These are phyloP conservation scores for Aspergillus ibericus DNA, from an alignment of 2,329 filamentous ascomycete species.

Conservation along the genomic window DNA sequence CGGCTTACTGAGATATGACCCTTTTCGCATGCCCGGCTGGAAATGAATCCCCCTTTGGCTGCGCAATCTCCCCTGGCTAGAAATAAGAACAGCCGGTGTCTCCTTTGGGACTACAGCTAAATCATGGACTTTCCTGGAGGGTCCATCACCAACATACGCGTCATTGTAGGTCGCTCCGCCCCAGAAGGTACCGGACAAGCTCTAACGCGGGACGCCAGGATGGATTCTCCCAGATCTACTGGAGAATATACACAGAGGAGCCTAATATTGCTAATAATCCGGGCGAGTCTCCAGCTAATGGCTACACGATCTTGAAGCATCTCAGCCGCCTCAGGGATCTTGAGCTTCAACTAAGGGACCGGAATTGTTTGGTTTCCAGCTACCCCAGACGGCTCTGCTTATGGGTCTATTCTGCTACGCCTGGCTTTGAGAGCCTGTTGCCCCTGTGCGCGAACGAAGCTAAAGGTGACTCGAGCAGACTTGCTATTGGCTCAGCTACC, in stretches of 20 bases:
- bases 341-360: conserved; percentile 37
- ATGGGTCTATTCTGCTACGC: conserved; percentile 43
- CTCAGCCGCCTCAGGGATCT: conserved; percentile 42
- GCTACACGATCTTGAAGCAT: conserved; percentile 39
- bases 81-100: conserved; percentile 29
- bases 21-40: conserved; percentile 21
- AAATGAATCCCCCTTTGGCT: conserved; percentile 36
- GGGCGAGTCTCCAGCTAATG: conserved; percentile 36
- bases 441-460: conserved; percentile 28
- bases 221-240: conserved; percentile 45
- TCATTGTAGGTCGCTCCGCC: conserved; percentile 38
- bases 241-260: conserved; percentile 45
- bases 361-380: conserved; percentile 40
- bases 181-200: background rate
- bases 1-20: conserved; percentile 13
- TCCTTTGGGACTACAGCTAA: conserved; percentile 26
- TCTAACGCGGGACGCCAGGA: conserved; percentile 35
- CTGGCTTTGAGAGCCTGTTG: conserved; percentile 37
- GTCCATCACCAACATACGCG: conserved; percentile 43
- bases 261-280: conserved; percentile 29
- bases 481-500: conserved; percentile 32
- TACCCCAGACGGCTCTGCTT: conserved; percentile 39
- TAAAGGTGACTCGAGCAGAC: conserved; percentile 28
- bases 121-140: conserved; percentile 47
- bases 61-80: conserved; percentile 26